Base-by-base conservation (phyloP, 176 grass and related monocot species). In the Typha latifolia region DNA sequence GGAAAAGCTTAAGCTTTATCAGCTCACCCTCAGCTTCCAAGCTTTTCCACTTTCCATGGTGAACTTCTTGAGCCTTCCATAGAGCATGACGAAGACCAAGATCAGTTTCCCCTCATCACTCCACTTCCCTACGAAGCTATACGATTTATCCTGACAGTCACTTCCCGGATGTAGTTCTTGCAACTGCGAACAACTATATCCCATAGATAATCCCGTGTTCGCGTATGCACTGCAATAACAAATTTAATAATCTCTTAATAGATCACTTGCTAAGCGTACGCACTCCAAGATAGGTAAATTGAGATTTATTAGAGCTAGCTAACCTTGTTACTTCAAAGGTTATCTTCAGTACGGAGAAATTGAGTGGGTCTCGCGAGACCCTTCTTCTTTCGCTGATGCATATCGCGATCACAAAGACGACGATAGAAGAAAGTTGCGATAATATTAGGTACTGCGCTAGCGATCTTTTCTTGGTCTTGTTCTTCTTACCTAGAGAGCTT, bases 241-340 rank as follows among this genome's bases (percentile, higher is more conserved):
- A 15, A 49, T 24, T 37, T 8, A 1, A 12, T 7, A 14, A 16
- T 23, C 15, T 14, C 15, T 2, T 69, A 3, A 24, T 22, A 10
- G n/a, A 26, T 26, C 24, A 26, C 24, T 26, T 1, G 24, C 24
- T 26, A 26, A 26, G 24, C 24, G 24, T 26, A 26, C 24, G 24
- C 2, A 26, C 24, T 26, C 24, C 24, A 26, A 26, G 24, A 26
- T 26, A 26, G 0, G 24, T 26, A 26, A 26, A 1, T 26, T 26
- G 24, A 26, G 24, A 26, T 26, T 26, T 26, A 26, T 26, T 26
- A 2, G 24, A 26, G 24, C 24, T 26, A 55, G 5, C 48, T 51
- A 52, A 87, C 87, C 91, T 91, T 23, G 77, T 53, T 29, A 85
- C 77, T 78, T 96, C 87, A 62, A 96, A 96, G 47, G 88, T 76